Evolutionary conservation across 257 asterid genomes (phyloP).

Genomic region (Scutellaria barbata): DNA sequence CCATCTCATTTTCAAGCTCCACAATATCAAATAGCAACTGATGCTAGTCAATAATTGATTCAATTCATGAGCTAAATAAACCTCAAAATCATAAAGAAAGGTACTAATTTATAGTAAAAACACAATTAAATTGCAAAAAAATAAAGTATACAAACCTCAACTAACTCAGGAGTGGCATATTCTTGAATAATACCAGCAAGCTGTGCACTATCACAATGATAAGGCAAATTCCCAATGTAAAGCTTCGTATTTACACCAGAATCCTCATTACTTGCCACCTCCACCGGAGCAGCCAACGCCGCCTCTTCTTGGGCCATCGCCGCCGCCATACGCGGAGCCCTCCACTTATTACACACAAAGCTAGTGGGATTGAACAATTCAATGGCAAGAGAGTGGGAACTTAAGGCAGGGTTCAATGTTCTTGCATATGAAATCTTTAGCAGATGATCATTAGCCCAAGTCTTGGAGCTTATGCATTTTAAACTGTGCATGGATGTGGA

Average conservation of each 20-base stretch:
- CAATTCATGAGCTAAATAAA: too few species aligned
- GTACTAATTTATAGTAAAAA: too few species aligned
- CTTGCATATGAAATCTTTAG: constrained; percentile 46
- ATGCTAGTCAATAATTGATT: too few species aligned
- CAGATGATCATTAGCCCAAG: constrained; percentile 46
- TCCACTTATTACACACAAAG: constrained; percentile 46
- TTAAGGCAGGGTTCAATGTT: constrained; percentile 38
- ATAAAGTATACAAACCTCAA: constrained; percentile 52
- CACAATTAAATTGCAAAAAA: too few species aligned
- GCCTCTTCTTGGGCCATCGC: constrained; percentile 74
- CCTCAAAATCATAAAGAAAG: too few species aligned
- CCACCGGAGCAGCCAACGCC: constrained; percentile 41
- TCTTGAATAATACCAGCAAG: constrained; percentile 94
- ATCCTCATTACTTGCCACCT: constrained; percentile 35
- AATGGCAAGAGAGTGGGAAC: constrained; percentile 44
- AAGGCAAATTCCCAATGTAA: constrained; percentile 92
- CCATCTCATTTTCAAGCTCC: too few species aligned
- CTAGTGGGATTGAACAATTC: constrained; percentile 39
- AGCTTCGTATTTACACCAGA: constrained; percentile 63
- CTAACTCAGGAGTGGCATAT: constrained; percentile 83
- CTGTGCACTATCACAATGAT: constrained; percentile 84
- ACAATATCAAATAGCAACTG: too few species aligned
- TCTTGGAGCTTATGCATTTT: constrained; percentile 46
- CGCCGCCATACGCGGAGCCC: constrained; percentile 52
- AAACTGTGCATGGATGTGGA: constrained; percentile 55